Conservation (phyloP, 352 stramenopile species). For the Globisporangium okanoganense region DNA sequence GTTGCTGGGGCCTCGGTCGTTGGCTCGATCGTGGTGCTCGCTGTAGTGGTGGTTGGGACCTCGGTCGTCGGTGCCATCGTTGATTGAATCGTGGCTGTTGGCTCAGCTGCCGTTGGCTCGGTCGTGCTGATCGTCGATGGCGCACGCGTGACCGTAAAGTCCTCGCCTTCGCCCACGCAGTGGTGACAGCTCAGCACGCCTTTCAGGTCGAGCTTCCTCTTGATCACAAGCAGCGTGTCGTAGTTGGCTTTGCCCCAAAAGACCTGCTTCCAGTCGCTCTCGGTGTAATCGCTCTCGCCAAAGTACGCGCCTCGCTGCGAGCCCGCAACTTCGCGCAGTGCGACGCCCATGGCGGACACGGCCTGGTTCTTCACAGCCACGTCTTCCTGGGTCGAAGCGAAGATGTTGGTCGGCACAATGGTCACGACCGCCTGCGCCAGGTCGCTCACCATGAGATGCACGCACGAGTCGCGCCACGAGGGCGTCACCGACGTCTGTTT, state of each 20-base stretch:
- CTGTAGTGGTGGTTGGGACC: background rate
- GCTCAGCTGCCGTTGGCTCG: too few species aligned
- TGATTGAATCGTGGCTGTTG: background rate
- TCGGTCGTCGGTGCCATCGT: background rate
- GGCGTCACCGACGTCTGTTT: background rate
- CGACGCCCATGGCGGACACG: background rate
- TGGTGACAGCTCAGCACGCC: constrained; percentile 5
- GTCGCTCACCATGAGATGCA: constrained; percentile 5
- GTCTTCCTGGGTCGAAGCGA: background rate
- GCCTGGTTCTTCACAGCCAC: background rate
- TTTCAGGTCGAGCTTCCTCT: constrained; percentile 3
- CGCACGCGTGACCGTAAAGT: background rate
- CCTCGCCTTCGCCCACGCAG: background rate
- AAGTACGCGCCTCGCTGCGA: constrained; percentile 1
- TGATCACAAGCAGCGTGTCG: constrained; percentile 1
- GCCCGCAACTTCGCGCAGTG: background rate
- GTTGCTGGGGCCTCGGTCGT: background rate
- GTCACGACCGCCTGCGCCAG: background rate
- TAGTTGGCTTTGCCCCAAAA: constrained; percentile 9
- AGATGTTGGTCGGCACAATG: background rate
- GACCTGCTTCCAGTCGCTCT: constrained; percentile 3
- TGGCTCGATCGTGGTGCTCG: background rate
- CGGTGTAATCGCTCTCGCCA: constrained; percentile 9
- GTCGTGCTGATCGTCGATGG: background rate
- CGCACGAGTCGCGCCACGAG: constrained; percentile 7